Base-by-base conservation (phyloP, 2,329 filamentous ascomycete species). In the Fusarium graminum region DNA sequence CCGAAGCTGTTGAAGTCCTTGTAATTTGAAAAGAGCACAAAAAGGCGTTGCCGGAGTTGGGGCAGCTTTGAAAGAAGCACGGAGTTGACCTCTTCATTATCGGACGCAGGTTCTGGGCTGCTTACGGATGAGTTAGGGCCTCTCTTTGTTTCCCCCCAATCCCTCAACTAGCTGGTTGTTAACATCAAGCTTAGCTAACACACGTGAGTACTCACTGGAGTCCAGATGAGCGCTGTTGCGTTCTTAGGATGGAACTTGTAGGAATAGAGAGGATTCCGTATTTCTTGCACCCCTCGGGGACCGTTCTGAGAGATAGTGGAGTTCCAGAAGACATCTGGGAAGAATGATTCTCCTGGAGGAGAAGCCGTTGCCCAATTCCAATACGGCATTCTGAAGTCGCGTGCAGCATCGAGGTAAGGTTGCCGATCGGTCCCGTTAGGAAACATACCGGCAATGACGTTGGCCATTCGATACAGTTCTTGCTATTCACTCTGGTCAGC, bases 1-100 rank as follows among this genome's bases (percentile, higher is more conserved):
- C 89, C 88, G 73, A 93, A 92, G 16, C 85, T 81, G 16, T 86
- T 86, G 73, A 89, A 92, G 67, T 92, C 85, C 43, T 85, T 81
- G 73, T 91, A 92, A 58, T 85, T 87, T 10, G 88, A 87, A 63
- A 91, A 86, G 2, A 93, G 80, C 50, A 87, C 88, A 70, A 88
- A 90, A 3, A 93, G 80, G 13, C 92, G 84, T 65, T 87, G 82
- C 71, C 88, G 85, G 36, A 89, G 82, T 14, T 83, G 83, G 4
- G 80, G 75, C 7, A 86, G 80, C 62, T 84, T 85, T 26, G 80
- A 63, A 7, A 78, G 61, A 22, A 80, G 69, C 1, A 83, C 80
- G 13, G 79, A 71, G 13, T 82, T 85, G 29, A 90, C 83, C 19
- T 82, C 76, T 6, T 84, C 78, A 65, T 91, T 88, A 69, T 88